Evolutionary conservation across 2,329 filamentous ascomycete species (phyloP), one percentile per base, ranked within the genome.

Genomic region (Parafenestella ontariensis): DNA sequence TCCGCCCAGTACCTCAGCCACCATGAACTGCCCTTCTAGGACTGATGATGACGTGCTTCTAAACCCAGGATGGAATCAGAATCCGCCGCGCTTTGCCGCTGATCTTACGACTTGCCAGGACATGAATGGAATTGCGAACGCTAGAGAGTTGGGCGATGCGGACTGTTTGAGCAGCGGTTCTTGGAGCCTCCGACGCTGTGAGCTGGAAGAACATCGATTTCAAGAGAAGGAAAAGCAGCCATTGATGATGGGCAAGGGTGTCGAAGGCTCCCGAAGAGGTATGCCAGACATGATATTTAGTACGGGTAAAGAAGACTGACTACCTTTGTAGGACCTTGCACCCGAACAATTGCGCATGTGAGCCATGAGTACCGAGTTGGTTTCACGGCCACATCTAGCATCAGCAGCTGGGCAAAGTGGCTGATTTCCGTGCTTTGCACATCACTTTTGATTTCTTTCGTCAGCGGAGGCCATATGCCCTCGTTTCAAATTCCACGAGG

Each of bases 21-120:
- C 11, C n/a, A 72, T 72, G 69, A 72, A 71, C 36, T 71, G 68
- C 49, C 69, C 69, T 21, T 71, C 69, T 21, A 68, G 61, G 36
- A 70, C 55, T 24, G 64, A 71, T 47, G 65, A 71, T 5, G 62
- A 69, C 31, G 36, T 66, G 33, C 50, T 68, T 17, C 54, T 64
- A 24, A 61, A 69, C 40, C 68, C 68, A 5, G 65, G 56, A 49
- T 72, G 67, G 67, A 72, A 72, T 31, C 68, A 72, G 42, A 70
- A 58, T 29, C 68, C 69, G 23, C 69, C 68, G 29, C 57, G 50
- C 37, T 68, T 71, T 51, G 67, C 68, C 20, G 62, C 68, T n/a
- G 69, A 71, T 54, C 54, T 70, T 23, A 72, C 68, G 26, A 72
- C 69, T 15, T 66, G 69, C 49, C 58, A 67, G 46, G 67, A 71